Evolutionary conservation across 371 early-diverging fungal genomes (phyloP).

Genomic region (Mortierella sp.): DNA sequence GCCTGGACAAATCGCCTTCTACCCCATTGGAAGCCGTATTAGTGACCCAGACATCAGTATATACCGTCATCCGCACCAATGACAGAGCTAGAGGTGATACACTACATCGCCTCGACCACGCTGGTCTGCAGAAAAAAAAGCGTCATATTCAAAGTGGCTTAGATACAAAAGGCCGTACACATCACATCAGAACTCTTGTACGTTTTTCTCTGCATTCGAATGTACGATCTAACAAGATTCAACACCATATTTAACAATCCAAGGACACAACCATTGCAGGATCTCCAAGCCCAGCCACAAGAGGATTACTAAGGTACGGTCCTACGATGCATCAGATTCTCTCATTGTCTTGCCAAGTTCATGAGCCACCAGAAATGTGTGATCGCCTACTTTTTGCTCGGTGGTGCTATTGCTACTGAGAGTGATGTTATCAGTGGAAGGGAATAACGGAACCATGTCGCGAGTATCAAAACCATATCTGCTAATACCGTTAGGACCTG

Average conservation of each 20-base stretch:
- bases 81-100: too few species aligned
- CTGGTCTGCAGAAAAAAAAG: too few species aligned
- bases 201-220: conserved; percentile 12
- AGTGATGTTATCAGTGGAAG: background rate
- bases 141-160: conserved; percentile 79
- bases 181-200: background rate
- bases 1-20: too few species aligned
- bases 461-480: background rate
- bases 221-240: background rate
- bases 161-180: conserved; percentile 69
- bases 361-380: background rate
- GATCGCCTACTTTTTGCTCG: background rate
- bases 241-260: background rate
- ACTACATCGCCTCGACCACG: too few species aligned
- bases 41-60: too few species aligned
- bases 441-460: background rate
- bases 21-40: too few species aligned
- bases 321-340: background rate
- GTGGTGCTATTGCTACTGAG: background rate
- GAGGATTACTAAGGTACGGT: background rate
- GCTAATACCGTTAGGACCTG: background rate
- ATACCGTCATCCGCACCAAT: too few species aligned
- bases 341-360: background rate
- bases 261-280: background rate
- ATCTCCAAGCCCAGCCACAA: background rate